Conservation (phyloP, 495 filamentous ascomycete species). For the Achaetomiella virescens region DNA sequence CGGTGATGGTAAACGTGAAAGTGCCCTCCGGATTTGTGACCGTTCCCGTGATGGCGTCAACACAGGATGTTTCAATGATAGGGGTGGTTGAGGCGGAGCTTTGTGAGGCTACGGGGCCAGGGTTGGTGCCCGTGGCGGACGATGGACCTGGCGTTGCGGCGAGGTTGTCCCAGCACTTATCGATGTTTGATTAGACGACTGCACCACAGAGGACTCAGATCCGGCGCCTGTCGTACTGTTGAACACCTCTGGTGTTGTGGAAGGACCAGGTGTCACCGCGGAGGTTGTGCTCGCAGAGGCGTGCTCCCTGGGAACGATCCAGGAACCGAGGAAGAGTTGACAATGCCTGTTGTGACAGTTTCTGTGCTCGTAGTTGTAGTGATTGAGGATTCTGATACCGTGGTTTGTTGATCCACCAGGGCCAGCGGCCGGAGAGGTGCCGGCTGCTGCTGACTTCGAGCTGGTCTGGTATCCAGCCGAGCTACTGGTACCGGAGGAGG, state of each 20-base stretch:
- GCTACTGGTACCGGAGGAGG: background rate
- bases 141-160: slow-evolving; percentile 4
- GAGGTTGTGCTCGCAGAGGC: background rate
- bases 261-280: slow-evolving; percentile 18
- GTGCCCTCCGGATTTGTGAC: background rate
- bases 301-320: background rate
- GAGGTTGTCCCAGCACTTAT: background rate
- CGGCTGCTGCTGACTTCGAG: background rate
- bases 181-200: background rate
- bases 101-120: background rate
- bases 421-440: too few relatives aligned
- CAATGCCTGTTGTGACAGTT: background rate
- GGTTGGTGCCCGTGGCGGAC: background rate
- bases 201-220: background rate
- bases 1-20: background rate
- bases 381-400: too few relatives aligned
- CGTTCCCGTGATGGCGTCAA: slow-evolving; percentile 2
- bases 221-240: background rate
- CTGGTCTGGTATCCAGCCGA: background rate
- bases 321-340: background rate
- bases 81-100: background rate
- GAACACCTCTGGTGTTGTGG: slow-evolving; percentile 8
- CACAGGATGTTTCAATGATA: background rate
- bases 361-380: background rate
- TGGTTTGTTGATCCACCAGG: too few relatives aligned